These are phyloP conservation scores for Daldinia bambusicola DNA, from an alignment of 495 filamentous ascomycete species.

Conservation along the genomic window DNA sequence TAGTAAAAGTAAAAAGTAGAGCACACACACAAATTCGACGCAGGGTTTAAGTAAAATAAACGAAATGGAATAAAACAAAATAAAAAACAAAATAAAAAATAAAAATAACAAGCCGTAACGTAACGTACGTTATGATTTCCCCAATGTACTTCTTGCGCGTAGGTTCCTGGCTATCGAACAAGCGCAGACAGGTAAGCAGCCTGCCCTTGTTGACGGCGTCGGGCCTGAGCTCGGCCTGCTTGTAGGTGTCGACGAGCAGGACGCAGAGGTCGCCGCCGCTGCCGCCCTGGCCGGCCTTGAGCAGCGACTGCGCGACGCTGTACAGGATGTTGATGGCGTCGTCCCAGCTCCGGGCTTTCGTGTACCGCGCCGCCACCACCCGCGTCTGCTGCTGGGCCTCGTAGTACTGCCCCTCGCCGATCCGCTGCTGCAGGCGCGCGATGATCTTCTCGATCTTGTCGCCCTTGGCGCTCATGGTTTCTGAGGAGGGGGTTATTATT, in stretches of 20 bases:
- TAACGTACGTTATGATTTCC: conserved; percentile 79
- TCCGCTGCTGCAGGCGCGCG: conserved; percentile 69
- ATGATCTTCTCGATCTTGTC: conserved; percentile 64
- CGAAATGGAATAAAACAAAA: no score
- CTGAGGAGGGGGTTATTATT: not conserved
- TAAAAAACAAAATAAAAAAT: no score
- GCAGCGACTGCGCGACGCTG: conserved; percentile 82
- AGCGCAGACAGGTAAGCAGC: conserved; percentile 70
- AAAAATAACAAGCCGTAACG: no score
- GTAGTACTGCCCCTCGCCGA: conserved; percentile 91
- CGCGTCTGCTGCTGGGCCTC: conserved; percentile 98
- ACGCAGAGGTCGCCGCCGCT: conserved; percentile 91
- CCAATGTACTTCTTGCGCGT: conserved; percentile 90
- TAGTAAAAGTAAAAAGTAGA: not conserved
- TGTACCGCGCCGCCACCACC: conserved; percentile 90
- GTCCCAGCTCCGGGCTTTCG: conserved; percentile 82
- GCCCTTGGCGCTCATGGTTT: conserved; percentile 48
- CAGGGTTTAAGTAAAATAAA: not conserved
- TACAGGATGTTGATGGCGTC: conserved; percentile 88
- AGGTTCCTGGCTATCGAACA: conserved; percentile 85
- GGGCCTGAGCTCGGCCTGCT: conserved; percentile 79
- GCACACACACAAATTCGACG: conserved; percentile 15
- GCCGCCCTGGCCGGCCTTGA: conserved; percentile 89
- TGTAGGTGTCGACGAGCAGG: conserved; percentile 86
- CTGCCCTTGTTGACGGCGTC: conserved; percentile 70